phyloP scores from a whole-genome alignment of 768 basidiomycete species.

The Lactarius trivialis region DNA sequence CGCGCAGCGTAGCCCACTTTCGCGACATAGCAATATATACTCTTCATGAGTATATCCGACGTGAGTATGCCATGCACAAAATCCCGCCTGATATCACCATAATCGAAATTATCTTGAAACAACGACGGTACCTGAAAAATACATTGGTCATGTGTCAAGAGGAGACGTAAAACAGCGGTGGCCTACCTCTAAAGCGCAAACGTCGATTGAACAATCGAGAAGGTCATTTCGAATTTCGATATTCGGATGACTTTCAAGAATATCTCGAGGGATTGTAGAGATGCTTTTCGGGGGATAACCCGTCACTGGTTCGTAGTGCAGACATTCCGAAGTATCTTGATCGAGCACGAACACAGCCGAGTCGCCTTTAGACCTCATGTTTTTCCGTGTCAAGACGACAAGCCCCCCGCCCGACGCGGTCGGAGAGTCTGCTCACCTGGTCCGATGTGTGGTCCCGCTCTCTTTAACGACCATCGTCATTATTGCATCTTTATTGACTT shows the following conservation, averaged over 20 bases:
- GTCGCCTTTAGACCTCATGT: constrained; percentile 57
- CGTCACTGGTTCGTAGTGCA: constrained; percentile 76
- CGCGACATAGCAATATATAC: constrained; percentile 84
- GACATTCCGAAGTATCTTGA: constrained; percentile 65
- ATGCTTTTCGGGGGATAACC: constrained; percentile 59
- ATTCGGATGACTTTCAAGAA: constrained; percentile 65
- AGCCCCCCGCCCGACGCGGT: neutral
- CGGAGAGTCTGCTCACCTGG: constrained; percentile 45
- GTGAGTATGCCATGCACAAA: constrained; percentile 94
- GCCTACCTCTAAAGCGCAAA: constrained; percentile 82
- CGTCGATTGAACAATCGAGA: constrained; percentile 83
- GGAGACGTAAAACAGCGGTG: neutral
- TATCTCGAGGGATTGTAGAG: constrained; percentile 69
- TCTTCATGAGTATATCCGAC: constrained; percentile 91
- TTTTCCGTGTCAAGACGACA: constrained; percentile 5
- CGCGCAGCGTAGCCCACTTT: constrained; percentile 89
- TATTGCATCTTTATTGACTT: constrained; percentile 85
- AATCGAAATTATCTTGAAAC: constrained; percentile 99
- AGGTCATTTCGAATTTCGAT: constrained; percentile 85
- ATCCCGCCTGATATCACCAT: constrained; percentile 83
- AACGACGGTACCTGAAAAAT: constrained; percentile 74
- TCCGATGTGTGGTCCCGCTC: constrained; percentile 62
- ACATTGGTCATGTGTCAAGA: neutral
- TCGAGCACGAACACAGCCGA: constrained; percentile 76
- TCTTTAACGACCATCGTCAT: constrained; percentile 95